Evolutionary conservation across 345 rosid genomes (phyloP), one percentile per base, ranked within the genome.

Genomic region (Populus alba): DNA sequence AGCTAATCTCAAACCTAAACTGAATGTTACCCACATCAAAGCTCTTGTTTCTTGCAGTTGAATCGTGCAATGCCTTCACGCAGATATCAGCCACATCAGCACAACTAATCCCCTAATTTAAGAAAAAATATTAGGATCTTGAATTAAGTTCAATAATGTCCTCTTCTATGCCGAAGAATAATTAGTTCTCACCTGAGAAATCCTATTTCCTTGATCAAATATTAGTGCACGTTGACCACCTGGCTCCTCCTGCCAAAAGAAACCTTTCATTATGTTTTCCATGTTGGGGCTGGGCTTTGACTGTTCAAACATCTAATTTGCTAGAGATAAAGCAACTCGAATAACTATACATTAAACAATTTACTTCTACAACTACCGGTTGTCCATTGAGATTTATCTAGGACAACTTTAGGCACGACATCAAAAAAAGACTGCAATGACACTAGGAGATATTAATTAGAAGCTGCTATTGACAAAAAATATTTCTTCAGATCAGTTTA

Each of bases 211-310:
- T 87, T 91, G 98, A 81, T 96, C 97, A 79, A 94, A 96, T 85
- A 96, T 89, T 45, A 95, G 95, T 70, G 99, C 98, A 62, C 95
- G 93, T 81, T 95, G 99, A 22, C 99, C 99, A 5, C 98, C 98
- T 15, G 98, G 99, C 81, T 93, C 98, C 87, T 92, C 99, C 99
- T 95, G 92, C 71, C 72, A 82, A 67, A 49, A 49, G 55, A 8
- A 1, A 49, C 7, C 55, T 49, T 49, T 49, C 55, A 49, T 49
- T 49, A 49, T 49, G 55, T 49, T 49, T 49, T 49, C 55, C 55
- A 49, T 49, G 55, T 49, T 49, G 55, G 55, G 55, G 6, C 5
- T 27, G 29, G 29, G 29, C 29, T 27, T 27, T 1, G 29, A 27
- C 29, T 27, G 29, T 27, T 27, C 29, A 1, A 27, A 27, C 1